Evolutionary conservation across 2,329 filamentous ascomycete species (phyloP), one percentile per base, ranked within the genome.

Genomic region (Trichothecium sympodiale): DNA sequence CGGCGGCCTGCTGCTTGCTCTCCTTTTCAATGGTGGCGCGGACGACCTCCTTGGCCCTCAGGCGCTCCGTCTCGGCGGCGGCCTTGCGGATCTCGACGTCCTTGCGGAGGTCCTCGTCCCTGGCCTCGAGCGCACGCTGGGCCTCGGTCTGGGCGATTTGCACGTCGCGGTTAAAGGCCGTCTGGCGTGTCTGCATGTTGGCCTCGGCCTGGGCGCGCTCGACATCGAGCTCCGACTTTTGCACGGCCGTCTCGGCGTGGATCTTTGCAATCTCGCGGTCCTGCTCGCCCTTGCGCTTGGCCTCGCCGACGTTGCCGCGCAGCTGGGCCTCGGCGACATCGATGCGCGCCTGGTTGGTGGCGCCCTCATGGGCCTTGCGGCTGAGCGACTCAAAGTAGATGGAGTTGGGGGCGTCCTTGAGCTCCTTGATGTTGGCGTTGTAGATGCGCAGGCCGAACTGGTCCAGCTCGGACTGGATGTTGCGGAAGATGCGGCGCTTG

Each of bases 231-330:
- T 89, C 78, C 1, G 85, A 91, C 63, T 89, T 86, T 41, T 84
- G 72, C 2, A 91, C 83, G 2, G 84, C 83, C 1, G 85, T 93
- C 47, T 85, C 78, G 44, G 85, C 84, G 55, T 88, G 76, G 60
- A 93, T 93, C 64, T 87, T 89, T 47, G 84, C 83, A 29, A 93
- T 83, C 51, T 88, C 81, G 37, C 87, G 83, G 54, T 91, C 86
- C 43, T 87, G 82, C 49, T 83, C 72, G 43, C 85, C 85, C 50
- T 78, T 74, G 49, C 83, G 81, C 54, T 86, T 69, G 17, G 84
- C 78, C 56, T 91, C 84, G 39, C 81, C 82, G 12, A 86, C 79
- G 46, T 80, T 80, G 49, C 81, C 82, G 34, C 69, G 67, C 47
- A 75, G 65, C 47, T 75, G 71, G 7, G 75, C 75, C 38, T 76